Percentiles rank a stretch among this genome's conserved stretches.
These are phyloP conservation scores for Phytophthora palmivora DNA, from an alignment of 352 stramenopile genomes.

Conservation along the genomic window DNA sequence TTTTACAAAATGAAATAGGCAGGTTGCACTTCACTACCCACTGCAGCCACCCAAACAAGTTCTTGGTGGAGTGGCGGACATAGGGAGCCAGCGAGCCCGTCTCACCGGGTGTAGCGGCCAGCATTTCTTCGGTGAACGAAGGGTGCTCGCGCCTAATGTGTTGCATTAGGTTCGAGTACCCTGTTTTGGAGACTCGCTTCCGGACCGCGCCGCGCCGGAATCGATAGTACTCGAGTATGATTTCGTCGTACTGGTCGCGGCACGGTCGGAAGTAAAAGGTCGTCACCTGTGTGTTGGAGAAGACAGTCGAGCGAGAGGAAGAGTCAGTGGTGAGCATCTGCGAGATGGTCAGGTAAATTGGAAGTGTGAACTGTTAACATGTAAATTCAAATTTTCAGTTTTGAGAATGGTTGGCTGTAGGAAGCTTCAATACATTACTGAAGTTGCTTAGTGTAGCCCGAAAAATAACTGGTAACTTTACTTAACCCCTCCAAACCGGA, in stretches of 20 bases:
- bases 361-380: too few species aligned
- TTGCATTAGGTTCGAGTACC: slow-evolving; percentile 20
- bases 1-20: slow-evolving; percentile 13
- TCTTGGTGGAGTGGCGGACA: slow-evolving; percentile 8
- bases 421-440: too few species aligned
- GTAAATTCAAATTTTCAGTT: too few species aligned
- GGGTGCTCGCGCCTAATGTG: slow-evolving; percentile 15
- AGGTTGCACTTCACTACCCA: slow-evolving; percentile 11
- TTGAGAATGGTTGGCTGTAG: too few species aligned
- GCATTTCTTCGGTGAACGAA: slow-evolving; percentile 5
- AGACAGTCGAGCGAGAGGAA: slow-evolving; percentile 4
- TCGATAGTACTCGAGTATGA: slow-evolving; percentile 19
- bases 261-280: slow-evolving; percentile 21
- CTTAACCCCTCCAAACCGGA: too few species aligned
- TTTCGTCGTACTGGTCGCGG: slow-evolving; percentile 23
- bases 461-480: too few species aligned
- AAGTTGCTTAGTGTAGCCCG: too few species aligned
- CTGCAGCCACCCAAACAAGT: slow-evolving; percentile 13
- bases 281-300: slow-evolving; percentile 14
- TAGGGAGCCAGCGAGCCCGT: slow-evolving; percentile 13
- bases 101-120: slow-evolving; percentile 8
- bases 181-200: slow-evolving; percentile 12
- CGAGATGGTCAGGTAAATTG: too few species aligned
- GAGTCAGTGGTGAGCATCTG: not conserved
- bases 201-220: slow-evolving; percentile 12